A percentile compares a stretch with the other conserved stretches of the same genome.
Evolutionary conservation across 768 basidiomycete genomes (phyloP).

Genomic region (Cantharellus anzutake): DNA sequence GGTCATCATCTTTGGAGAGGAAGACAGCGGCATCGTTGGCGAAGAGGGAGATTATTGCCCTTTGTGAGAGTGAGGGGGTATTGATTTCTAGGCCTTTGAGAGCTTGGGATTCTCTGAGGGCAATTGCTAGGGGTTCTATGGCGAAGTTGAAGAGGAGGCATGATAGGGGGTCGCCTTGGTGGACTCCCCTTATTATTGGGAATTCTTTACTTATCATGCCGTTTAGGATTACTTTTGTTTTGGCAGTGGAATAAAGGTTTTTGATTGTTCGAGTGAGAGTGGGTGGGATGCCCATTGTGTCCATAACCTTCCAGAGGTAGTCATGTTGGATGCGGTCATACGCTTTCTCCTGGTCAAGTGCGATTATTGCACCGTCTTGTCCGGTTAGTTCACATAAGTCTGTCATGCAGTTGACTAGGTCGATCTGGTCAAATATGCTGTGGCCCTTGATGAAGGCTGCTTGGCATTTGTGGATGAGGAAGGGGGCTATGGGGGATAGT

Average conservation of each 20-base stretch:
- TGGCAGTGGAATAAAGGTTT: slow-evolving; percentile 8
- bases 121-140: slow-evolving; percentile 11
- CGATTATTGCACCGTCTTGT: slow-evolving; percentile 9
- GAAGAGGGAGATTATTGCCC: too few relatives aligned
- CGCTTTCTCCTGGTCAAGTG: slow-evolving; percentile 11
- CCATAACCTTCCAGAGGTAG: slow-evolving; percentile 9
- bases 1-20: too few relatives aligned
- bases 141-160: slow-evolving; percentile 13
- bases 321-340: slow-evolving; percentile 12
- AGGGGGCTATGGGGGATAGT: neutral
- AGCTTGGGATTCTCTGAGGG: slow-evolving; percentile 1
- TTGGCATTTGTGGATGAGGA: slow-evolving; percentile 8
- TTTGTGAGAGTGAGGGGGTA: too few relatives aligned
- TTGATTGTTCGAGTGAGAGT: slow-evolving; percentile 11
- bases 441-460: slow-evolving; percentile 10
- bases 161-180: slow-evolving; percentile 13
- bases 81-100: slow-evolving; percentile 3
- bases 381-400: slow-evolving; percentile 9
- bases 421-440: slow-evolving; percentile 9
- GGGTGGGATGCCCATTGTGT: slow-evolving; percentile 6
- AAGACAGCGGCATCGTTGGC: too few relatives aligned
- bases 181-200: slow-evolving; percentile 8
- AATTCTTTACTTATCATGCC: slow-evolving; percentile 1
- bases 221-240: slow-evolving; percentile 10
- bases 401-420: slow-evolving; percentile 6